Base-by-base conservation (phyloP, 2,329 filamentous ascomycete genomes). In the Neobulgaria alba region DNA sequence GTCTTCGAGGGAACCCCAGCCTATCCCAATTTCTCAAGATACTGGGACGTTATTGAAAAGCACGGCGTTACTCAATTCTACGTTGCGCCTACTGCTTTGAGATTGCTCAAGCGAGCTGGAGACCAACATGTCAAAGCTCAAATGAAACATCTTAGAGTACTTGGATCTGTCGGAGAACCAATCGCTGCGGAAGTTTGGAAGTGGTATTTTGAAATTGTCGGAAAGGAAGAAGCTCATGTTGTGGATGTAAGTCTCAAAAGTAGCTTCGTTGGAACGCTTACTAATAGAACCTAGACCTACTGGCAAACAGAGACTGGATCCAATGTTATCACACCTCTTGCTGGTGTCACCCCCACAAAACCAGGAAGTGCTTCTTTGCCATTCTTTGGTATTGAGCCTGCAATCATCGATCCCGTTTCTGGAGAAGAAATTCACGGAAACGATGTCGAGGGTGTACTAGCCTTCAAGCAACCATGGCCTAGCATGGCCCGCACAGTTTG, bases 261-360 rank as follows among this genome's bases (percentile, higher is more conserved):
- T 7, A 12, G 12, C 23, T 26, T 26, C 14, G 14, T 30, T 33
- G 12, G 5, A 14, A 15, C 8, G 40, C 1, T 34, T 40, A 30
- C 56, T 58, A 16, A 51, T 36, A 21, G 14, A 40, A 14, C 44
- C 38, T 60, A 95, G 87, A 98, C 92, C 39, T 98, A 98, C 75
- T 98, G 92, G 92, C 92, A 98, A 77, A 98, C 92, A 39, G 92
- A 98, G 71, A 98, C 92, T 2, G 92, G 92, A 42, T 96, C 86
- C 49, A 81, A 98, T 65, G 88, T 95, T 57, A 96, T 98, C 62
- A 86, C 88, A 4, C 92, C 92, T 14, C 72, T 98, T 44, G 89
- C 84, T 36, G 92, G 92, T 60, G 76, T 96, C 26, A 96, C 90
- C 1, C 88, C 92, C 17, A 96, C 92, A 17, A 98, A 98, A 71